Evolutionary conservation across 805 yeast species (phyloP), one percentile per base, ranked within the genome.

Genomic region (Wickerhamomyces ciferrii): DNA sequence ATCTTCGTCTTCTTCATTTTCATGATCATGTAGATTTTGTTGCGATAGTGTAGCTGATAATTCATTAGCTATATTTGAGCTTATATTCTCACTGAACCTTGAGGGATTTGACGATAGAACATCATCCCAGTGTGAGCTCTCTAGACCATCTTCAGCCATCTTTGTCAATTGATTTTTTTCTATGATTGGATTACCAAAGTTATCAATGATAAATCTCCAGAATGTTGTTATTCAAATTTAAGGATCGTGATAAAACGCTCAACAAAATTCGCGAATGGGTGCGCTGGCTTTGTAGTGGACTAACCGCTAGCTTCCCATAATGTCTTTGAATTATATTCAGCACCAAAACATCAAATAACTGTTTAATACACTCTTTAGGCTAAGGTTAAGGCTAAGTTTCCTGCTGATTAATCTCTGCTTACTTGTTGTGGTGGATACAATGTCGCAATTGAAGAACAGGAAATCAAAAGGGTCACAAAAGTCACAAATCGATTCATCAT

Each of bases 121-220:
- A 53, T 81, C 87, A 47, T 75, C 85, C 87, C 87, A 82, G 48
- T 74, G 78, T 2, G 81, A 75, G 5, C 78, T 76, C 10, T 77
- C 72, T 25, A 78, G 65, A 45, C 74, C 78, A 24, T 78, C 81
- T 55, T 67, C 67, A 39, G 71, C 72, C 76, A 73, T 71, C 5
- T 20, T 43, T 2, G 18, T 41, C 5, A 29, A 18, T 19, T 19
- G 15, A 11, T 21, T 37, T 19, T 4, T 11, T 36, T 3, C 15
- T 24, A 6, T 23, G 25, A 23, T 5, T 23, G 8, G 5, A 8
- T 23, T 23, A 8, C 8, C 8, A 23, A 6, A 5, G 7, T 14
- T 27, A 10, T 27, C 11, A 14, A 27, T 27, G 14, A 4, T 27
- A 14, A 27, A 5, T 34, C 20, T 34, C 37, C 37, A 34, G 17